Percentiles rank a stretch among this genome's conserved stretches.
Conservation (phyloP, 257 asterid genomes). For the Nicotiana knightiana region DNA sequence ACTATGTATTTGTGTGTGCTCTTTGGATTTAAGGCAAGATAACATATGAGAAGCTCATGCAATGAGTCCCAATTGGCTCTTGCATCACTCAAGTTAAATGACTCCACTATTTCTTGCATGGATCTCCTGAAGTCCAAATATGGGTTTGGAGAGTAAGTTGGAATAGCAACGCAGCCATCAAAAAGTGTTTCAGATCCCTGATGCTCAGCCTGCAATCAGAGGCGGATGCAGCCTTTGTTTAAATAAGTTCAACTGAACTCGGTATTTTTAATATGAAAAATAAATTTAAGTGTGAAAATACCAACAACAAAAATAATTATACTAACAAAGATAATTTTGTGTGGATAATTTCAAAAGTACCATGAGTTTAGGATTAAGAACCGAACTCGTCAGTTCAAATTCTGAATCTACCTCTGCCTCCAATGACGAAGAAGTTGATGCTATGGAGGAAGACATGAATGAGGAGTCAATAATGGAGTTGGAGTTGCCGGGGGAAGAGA, state of each 20-base stretch:
- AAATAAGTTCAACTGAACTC: no score
- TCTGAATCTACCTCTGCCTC: no score
- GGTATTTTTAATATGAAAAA: no score
- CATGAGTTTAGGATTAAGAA: no score
- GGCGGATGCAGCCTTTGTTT: no score
- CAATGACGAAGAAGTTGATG: slow-evolving; percentile 38
- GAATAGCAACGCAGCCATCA: slow-evolving; percentile 51
- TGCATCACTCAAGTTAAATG: slow-evolving; percentile 53
- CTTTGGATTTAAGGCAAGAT: slow-evolving; percentile 69
- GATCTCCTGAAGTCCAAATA: slow-evolving; percentile 75
- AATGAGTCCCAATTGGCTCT: slow-evolving; percentile 57
- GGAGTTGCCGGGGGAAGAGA: slow-evolving; percentile 71
- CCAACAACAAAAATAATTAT: no score
- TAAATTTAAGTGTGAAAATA: no score
- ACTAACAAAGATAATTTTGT: no score
- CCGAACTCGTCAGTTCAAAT: no score
- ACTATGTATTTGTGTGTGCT: slow-evolving; percentile 77
- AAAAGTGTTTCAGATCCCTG: slow-evolving; percentile 25
- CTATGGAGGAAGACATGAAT: slow-evolving; percentile 25
- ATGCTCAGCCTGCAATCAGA: neutral
- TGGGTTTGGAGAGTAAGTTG: slow-evolving; percentile 79
- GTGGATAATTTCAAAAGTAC: no score
- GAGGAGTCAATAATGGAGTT: slow-evolving; percentile 82
- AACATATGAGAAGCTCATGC: slow-evolving; percentile 71
- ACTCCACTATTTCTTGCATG: slow-evolving; percentile 98